Base-by-base conservation (phyloP, 805 yeast species). In the Blastobotrys mokoenaii region DNA sequence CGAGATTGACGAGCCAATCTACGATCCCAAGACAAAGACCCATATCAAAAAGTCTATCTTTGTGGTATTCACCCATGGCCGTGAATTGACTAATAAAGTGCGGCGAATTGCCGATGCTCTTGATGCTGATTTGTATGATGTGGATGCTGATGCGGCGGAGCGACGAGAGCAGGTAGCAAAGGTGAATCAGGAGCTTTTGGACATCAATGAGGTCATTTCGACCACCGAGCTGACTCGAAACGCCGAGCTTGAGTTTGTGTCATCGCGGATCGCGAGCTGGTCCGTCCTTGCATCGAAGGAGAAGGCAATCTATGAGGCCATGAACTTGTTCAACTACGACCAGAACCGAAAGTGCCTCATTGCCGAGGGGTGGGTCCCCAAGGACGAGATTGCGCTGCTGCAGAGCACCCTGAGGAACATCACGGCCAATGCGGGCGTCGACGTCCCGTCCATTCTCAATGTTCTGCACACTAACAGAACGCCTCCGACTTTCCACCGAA, bases 301-400 rank as follows among this genome's bases (percentile, higher is more conserved):
- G 64, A 85, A 85, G 61, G 82, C 87, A 11, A 80, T 89, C 12
- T 88, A 82, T 64, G 72, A 81, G 30, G 75, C 87, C 0, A 71
- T 93, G 70, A 87, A 87, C 65, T 71, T 76, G 57, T 79, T 87
- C 63, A 86, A 84, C 59, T 83, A 81, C 63, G 94, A 84, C 59
- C 85, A 77, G 52, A 69, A 82, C n/a, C 79, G 96, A 66, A 79
- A 84, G 62, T 84, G 95, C 32, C 70, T 93, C 49, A 77, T 90
- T 40, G 95, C 94, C 16, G 97, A 94, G 69, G 98, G 97, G 29
- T 93, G 99, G 99, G 70, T 86, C 16, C 97, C 99, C 34, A 73
- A 80, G 16, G 79, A 77, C 51, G 96, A 88, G 50, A 66, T 89
- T 33, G 71, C 73, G 4, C 54, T 67, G n/a, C 78, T 90, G 46